These are phyloP conservation scores for Cryphonectria japonica DNA, from an alignment of 2,329 filamentous ascomycete genomes.

Conservation along the genomic window DNA sequence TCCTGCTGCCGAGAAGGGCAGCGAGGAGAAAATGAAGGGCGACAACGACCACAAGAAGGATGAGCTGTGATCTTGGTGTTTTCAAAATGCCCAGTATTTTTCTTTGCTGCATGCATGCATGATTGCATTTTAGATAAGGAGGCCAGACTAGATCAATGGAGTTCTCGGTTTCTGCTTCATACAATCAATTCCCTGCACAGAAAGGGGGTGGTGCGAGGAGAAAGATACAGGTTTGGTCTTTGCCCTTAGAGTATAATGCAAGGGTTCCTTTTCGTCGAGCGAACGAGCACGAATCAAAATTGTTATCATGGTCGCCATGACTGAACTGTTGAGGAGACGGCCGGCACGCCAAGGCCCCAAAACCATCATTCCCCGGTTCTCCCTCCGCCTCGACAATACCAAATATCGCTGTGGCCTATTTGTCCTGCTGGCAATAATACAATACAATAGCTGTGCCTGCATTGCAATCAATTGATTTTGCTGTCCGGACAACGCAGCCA, in stretches of 20 bases:
- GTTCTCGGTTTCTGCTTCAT: constrained; percentile 1
- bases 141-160: constrained; percentile 1
- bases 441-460: background rate
- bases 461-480: background rate
- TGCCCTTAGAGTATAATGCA: background rate
- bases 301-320: background rate
- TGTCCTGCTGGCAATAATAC: background rate
- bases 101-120: constrained; percentile 12
- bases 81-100: background rate
- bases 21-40: constrained; percentile 35
- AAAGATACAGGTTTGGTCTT: background rate
- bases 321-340: background rate
- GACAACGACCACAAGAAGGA: constrained; percentile 37
- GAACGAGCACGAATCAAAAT: background rate
- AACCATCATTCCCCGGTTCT: background rate
- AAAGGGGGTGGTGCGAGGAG: background rate
- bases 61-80: constrained; percentile 36
- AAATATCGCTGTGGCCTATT: background rate
- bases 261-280: background rate
- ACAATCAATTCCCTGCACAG: background rate
- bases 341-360: background rate
- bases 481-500: background rate
- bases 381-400: too few relatives aligned
- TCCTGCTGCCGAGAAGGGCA: constrained; percentile 29
- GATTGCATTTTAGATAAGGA: background rate